phyloP scores from a whole-genome alignment of 1,139 yeast species.

The Oligophagozyma castellii region DNA sequence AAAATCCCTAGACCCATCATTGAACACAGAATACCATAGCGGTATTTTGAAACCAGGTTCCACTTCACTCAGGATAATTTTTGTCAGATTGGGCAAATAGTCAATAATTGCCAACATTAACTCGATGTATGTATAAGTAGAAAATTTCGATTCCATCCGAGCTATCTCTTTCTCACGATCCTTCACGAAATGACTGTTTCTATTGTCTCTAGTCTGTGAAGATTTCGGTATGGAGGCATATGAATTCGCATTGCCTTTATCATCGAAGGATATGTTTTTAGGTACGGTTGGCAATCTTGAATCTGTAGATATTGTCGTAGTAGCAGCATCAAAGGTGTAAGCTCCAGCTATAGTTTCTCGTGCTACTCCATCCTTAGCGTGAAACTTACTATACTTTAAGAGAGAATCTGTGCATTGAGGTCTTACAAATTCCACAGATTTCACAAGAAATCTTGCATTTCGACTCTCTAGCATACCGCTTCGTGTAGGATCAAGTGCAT shows the following conservation, averaged over 20 bases:
- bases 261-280: neutral
- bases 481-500: conserved; percentile 5
- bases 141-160: conserved; percentile 14
- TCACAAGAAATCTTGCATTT: conserved; percentile 18
- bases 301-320: conserved; percentile 2
- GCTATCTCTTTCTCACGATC: conserved; percentile 5
- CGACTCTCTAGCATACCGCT: conserved; percentile 5
- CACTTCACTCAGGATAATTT: conserved; percentile 30
- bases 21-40: conserved; percentile 25
- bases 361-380: too few relatives aligned
- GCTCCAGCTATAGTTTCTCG: conserved; percentile 17
- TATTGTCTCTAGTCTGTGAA: conserved; percentile 1
- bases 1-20: conserved; percentile 23
- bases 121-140: conserved; percentile 25
- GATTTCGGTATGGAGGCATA: neutral
- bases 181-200: neutral
- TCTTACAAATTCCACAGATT: conserved; percentile 17
- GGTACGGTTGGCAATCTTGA: conserved; percentile 1
- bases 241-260: neutral
- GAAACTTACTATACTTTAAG: conserved; percentile 20
- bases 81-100: conserved; percentile 24
- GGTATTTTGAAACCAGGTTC: conserved; percentile 41
- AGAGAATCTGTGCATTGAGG: conserved; percentile 24
- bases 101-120: conserved; percentile 28
- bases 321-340: conserved; percentile 8